These are phyloP conservation scores for Gamarada debralockiae DNA, from an alignment of 495 filamentous ascomycete genomes.

Conservation along the genomic window DNA sequence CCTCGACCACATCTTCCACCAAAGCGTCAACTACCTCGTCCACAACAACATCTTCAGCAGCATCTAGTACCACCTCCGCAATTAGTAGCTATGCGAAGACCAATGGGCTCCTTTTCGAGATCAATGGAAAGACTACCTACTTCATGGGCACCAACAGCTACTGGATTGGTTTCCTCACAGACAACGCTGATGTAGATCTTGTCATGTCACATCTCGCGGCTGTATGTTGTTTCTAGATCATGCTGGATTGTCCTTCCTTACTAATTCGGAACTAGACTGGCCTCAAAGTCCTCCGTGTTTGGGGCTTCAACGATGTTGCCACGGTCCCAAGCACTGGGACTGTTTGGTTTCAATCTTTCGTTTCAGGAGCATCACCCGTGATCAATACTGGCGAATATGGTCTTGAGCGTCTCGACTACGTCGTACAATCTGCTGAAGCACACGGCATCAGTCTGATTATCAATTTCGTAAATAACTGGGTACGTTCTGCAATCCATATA, in stretches of 20 bases:
- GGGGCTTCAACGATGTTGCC: slow-evolving; percentile 45
- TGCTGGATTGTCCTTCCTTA: not conserved
- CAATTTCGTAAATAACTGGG: slow-evolving; percentile 53
- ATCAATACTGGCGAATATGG: slow-evolving; percentile 50
- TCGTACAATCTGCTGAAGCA: slow-evolving; percentile 50
- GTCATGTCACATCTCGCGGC: slow-evolving; percentile 11
- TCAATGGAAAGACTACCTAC: slow-evolving; percentile 60
- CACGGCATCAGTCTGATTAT: slow-evolving; percentile 50
- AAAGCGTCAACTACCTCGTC: slow-evolving; percentile 5
- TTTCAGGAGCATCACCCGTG: slow-evolving; percentile 23
- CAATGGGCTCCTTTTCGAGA: slow-evolving; percentile 53
- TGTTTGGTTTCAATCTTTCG: slow-evolving; percentile 36
- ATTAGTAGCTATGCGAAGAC: slow-evolving; percentile 20
- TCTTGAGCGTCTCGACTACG: slow-evolving; percentile 57
- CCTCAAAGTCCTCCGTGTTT: slow-evolving; percentile 63
- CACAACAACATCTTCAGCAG: slow-evolving; percentile 2
- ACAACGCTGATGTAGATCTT: slow-evolving; percentile 56
- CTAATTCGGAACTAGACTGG: slow-evolving; percentile 35
- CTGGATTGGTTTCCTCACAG: slow-evolving; percentile 62
- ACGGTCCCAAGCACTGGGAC: slow-evolving; percentile 44
- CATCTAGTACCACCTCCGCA: slow-evolving; percentile 1
- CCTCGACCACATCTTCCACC: not conserved
- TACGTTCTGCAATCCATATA: too few relatives aligned
- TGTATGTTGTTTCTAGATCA: not conserved
- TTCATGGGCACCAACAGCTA: slow-evolving; percentile 71